These are phyloP conservation scores for Debaryomycetaceae sp. DNA, from an alignment of 1,139 yeast species.

Conservation along the genomic window DNA sequence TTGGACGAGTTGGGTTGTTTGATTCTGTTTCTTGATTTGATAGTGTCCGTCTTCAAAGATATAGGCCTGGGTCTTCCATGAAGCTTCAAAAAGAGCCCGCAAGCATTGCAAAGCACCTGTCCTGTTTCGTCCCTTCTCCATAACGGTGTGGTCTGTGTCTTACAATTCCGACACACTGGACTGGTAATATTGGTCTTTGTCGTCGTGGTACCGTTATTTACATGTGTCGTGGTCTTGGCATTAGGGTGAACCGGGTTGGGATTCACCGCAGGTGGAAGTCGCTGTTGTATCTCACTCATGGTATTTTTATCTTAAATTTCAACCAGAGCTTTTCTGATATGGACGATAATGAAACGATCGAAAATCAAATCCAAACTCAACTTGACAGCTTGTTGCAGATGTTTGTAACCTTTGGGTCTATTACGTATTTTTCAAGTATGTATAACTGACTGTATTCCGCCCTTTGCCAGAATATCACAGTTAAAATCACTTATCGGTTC, in stretches of 20 bases:
- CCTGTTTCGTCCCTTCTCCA: slow-evolving; percentile 97
- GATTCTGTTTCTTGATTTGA: slow-evolving; percentile 82
- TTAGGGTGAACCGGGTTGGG: slow-evolving; percentile 41
- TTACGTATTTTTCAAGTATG: too few species aligned
- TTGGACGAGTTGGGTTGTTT: slow-evolving; percentile 42
- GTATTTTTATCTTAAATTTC: background rate
- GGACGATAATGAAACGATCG: background rate
- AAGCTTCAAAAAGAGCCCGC: slow-evolving; percentile 84
- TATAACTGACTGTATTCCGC: background rate
- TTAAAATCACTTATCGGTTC: background rate
- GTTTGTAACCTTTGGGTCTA: too few species aligned
- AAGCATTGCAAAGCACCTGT: slow-evolving; percentile 90
- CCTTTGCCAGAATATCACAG: background rate
- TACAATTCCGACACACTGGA: slow-evolving; percentile 86
- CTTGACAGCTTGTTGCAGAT: too few species aligned
- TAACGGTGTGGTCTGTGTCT: slow-evolving; percentile 87
- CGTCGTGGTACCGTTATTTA: slow-evolving; percentile 43
- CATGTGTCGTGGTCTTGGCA: slow-evolving; percentile 46
- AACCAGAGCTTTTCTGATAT: background rate
- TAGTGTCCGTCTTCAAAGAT: slow-evolving; percentile 85
- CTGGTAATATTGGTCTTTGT: slow-evolving; percentile 50
- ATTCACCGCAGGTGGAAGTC: slow-evolving; percentile 8
- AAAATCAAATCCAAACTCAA: too few species aligned
- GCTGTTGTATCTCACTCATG: slow-evolving; percentile 17
- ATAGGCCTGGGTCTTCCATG: slow-evolving; percentile 94